Evolutionary conservation across 2,329 filamentous ascomycete genomes (phyloP).

Genomic region (Parafenestella ontariensis): DNA sequence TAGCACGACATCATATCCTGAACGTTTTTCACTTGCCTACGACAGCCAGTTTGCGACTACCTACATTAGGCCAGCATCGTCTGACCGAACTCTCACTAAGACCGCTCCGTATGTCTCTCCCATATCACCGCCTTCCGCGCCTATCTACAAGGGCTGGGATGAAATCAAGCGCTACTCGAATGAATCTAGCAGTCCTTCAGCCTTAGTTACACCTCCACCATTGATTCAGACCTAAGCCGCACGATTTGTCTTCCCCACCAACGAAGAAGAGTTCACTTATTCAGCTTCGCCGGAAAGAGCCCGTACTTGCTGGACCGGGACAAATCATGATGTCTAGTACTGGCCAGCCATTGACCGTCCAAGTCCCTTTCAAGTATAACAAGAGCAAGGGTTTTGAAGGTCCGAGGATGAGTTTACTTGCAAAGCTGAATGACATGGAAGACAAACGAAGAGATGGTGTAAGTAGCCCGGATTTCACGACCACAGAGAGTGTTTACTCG

Average conservation of each 20-base stretch:
- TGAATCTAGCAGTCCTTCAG: constrained; percentile 2
- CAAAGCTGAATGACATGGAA: constrained; percentile 9
- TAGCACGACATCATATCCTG: background rate
- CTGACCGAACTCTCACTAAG: background rate
- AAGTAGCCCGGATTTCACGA: background rate
- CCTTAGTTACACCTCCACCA: constrained; percentile 2
- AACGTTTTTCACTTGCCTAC: constrained; percentile 1
- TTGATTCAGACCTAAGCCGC: constrained; percentile 10
- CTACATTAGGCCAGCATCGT: background rate
- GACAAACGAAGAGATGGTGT: constrained; percentile 15
- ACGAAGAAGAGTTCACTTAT: constrained; percentile 27
- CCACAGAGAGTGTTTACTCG: background rate
- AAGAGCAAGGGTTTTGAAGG: constrained; percentile 26
- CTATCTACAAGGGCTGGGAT: constrained; percentile 36
- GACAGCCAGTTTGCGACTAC: constrained; percentile 1
- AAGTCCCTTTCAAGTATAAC: constrained; percentile 21
- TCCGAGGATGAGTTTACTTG: constrained; percentile 18
- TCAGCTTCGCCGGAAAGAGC: constrained; percentile 20
- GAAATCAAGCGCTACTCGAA: constrained; percentile 32
- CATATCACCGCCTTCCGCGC: background rate
- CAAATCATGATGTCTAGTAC: constrained; percentile 21
- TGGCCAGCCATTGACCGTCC: constrained; percentile 31
- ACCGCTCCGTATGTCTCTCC: background rate
- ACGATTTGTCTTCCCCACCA: constrained; percentile 8
- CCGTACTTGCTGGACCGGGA: constrained; percentile 23